These are phyloP conservation scores for Spizellomyces punctatus DNA, from an alignment of 192 early-diverging fungal species.

Conservation along the genomic window DNA sequence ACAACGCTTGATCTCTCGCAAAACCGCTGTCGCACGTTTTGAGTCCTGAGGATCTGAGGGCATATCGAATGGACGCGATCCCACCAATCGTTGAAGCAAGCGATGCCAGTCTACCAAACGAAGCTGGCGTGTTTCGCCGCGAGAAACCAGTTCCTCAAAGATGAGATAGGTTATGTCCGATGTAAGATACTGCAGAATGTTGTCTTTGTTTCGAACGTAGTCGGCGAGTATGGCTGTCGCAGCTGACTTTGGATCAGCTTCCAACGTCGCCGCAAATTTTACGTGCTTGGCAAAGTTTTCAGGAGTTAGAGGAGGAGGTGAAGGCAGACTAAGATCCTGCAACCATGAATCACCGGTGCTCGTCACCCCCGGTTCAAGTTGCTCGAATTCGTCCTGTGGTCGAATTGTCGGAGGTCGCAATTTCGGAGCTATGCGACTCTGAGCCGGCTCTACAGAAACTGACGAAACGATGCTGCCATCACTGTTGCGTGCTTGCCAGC, in stretches of 20 bases:
- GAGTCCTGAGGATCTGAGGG: background rate
- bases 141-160: background rate
- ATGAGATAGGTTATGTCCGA: constrained; percentile 6
- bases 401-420: no score
- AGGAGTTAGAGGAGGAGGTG: background rate
- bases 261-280: no score
- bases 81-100: constrained; percentile 14
- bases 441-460: no score
- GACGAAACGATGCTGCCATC: no score
- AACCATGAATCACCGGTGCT: background rate
- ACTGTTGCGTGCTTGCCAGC: no score
- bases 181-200: constrained; percentile 11
- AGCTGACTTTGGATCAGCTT: no score
- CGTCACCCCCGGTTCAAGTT: no score
- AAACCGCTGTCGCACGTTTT: constrained; percentile 1
- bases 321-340: background rate
- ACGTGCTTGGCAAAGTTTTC: no score
- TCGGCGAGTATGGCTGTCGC: background rate
- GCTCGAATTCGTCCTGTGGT: no score
- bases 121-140: background rate
- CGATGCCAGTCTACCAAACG: constrained; percentile 27
- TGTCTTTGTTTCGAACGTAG: constrained; percentile 5
- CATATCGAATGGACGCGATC: constrained; percentile 1
- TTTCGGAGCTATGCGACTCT: no score
- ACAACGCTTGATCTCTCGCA: constrained; percentile 12